Evolutionary conservation across 2,329 filamentous ascomycete species (phyloP).

Genomic region (Phialophora macrospora): DNA sequence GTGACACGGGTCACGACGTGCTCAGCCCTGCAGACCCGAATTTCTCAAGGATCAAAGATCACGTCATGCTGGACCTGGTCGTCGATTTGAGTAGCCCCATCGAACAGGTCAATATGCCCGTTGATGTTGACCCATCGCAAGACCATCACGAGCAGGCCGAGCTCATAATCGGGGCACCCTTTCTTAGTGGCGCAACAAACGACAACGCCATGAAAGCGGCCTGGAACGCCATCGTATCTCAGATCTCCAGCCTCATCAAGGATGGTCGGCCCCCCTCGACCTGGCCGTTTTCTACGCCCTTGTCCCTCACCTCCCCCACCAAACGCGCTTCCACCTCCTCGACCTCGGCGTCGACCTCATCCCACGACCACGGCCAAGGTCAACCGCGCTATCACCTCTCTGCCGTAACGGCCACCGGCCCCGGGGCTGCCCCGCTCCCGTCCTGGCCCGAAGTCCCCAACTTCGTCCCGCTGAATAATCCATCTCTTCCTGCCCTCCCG

Average conservation of each 20-base stretch:
- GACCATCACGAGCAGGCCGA: not conserved
- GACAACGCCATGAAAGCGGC: constrained; percentile 37
- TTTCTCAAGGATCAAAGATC: constrained; percentile 77
- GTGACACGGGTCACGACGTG: constrained; percentile 75
- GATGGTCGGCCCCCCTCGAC: constrained; percentile 27
- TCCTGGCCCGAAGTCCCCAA: constrained; percentile 58
- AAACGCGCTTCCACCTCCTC: constrained; percentile 8
- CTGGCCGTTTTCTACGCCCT: constrained; percentile 32
- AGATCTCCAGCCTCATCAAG: constrained; percentile 37
- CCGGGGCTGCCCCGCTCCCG: constrained; percentile 70
- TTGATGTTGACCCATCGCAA: constrained; percentile 16
- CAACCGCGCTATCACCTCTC: constrained; percentile 45
- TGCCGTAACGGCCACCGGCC: constrained; percentile 57
- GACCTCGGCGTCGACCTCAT: constrained; percentile 10
- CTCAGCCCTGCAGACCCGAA: constrained; percentile 71
- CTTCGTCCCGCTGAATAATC: constrained; percentile 41
- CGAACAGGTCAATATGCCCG: constrained; percentile 12
- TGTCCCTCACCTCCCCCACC: constrained; percentile 20
- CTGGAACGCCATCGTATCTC: constrained; percentile 39
- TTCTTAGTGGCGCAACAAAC: constrained; percentile 11
- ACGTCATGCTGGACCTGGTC: constrained; percentile 73
- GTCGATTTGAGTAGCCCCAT: constrained; percentile 57
- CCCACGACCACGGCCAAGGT: not conserved
- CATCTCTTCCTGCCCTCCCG: constrained; percentile 54
- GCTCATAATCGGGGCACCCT: constrained; percentile 26